A percentile compares a stretch with the other conserved stretches of the same genome.
Evolutionary conservation across 306 rosid genomes (phyloP).

Genomic region (Malus domestica): DNA sequence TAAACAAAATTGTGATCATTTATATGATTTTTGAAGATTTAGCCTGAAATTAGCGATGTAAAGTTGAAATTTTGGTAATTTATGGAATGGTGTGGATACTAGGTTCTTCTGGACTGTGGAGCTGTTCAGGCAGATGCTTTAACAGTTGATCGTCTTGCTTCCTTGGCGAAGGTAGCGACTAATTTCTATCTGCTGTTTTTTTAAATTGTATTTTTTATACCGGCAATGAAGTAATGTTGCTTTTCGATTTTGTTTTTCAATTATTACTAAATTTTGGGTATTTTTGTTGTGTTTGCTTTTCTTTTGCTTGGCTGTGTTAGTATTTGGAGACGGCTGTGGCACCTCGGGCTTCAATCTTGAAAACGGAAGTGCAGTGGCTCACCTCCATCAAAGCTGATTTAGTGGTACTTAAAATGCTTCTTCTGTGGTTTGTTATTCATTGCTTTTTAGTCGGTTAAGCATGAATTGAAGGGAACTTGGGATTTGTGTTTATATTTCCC

Average conservation of each 20-base stretch:
- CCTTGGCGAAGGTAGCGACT: conserved; percentile 70
- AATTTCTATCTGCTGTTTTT: not conserved
- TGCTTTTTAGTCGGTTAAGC: not conserved
- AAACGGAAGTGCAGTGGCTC: conserved; percentile 72
- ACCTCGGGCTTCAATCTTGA: conserved; percentile 71
- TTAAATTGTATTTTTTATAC: not conserved
- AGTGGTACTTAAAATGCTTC: conserved; percentile 53
- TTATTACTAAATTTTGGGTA: not conserved
- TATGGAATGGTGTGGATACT: not conserved
- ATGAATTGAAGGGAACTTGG: not conserved
- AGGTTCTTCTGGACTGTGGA: conserved; percentile 94
- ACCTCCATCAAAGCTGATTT: conserved; percentile 83
- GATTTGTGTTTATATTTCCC: not conserved
- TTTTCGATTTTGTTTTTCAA: not conserved
- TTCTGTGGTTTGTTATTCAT: not conserved
- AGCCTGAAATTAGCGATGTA: not conserved
- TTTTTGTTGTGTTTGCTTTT: not conserved
- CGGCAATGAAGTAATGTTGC: not conserved
- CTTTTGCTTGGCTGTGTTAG: conserved; percentile 31
- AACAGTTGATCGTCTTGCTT: conserved; percentile 95
- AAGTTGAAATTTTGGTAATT: not conserved
- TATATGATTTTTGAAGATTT: not conserved
- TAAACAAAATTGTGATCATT: not conserved
- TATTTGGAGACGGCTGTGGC: conserved; percentile 86
- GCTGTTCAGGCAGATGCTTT: conserved; percentile 97